Percentiles rank a stretch among this genome's conserved stretches.
Evolutionary conservation across 2,329 filamentous ascomycete genomes (phyloP).

Genomic region (Xylariaceae sp.): DNA sequence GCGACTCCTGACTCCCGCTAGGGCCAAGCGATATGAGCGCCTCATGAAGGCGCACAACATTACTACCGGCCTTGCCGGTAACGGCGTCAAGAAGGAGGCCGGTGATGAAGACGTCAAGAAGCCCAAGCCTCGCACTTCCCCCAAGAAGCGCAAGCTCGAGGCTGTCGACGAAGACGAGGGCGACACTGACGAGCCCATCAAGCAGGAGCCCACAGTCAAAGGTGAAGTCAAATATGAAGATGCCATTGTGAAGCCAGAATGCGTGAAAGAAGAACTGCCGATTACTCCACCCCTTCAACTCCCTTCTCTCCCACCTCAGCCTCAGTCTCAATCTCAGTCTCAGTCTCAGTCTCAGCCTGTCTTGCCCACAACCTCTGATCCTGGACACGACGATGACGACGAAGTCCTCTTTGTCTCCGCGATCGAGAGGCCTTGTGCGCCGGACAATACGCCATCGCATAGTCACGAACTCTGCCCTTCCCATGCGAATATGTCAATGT

Average conservation of each 20-base stretch:
- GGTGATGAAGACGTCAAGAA: slow-evolving; percentile 10
- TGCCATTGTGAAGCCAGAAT: slow-evolving; percentile 31
- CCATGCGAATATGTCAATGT: slow-evolving; percentile 16
- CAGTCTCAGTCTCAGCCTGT: background rate
- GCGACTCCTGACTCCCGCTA: slow-evolving; percentile 28
- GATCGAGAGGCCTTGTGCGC: slow-evolving; percentile 21
- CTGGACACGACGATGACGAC: slow-evolving; percentile 26
- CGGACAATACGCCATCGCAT: slow-evolving; percentile 12
- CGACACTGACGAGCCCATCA: slow-evolving; percentile 32
- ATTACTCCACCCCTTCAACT: slow-evolving; percentile 7
- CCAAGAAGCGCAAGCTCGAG: slow-evolving; percentile 34
- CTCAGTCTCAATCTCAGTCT: background rate
- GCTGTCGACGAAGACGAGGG: slow-evolving; percentile 33
- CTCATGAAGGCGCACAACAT: slow-evolving; percentile 57
- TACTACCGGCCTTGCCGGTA: slow-evolving; percentile 23
- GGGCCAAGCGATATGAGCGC: slow-evolving; percentile 63
- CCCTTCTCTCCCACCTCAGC: slow-evolving; percentile 8
- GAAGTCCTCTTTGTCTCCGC: slow-evolving; percentile 29
- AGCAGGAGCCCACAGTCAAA: slow-evolving; percentile 26
- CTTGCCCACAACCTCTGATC: slow-evolving; percentile 4
- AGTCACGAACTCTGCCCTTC: slow-evolving; percentile 12
- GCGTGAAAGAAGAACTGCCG: slow-evolving; percentile 19
- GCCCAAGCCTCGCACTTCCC: slow-evolving; percentile 22
- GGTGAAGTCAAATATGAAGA: slow-evolving; percentile 34
- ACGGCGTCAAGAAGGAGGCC: slow-evolving; percentile 29